Percentiles rank a stretch among this genome's conserved stretches.
phyloP scores from a whole-genome alignment of 108 stramenopile species.

The Aurantiochytrium sp. region DNA sequence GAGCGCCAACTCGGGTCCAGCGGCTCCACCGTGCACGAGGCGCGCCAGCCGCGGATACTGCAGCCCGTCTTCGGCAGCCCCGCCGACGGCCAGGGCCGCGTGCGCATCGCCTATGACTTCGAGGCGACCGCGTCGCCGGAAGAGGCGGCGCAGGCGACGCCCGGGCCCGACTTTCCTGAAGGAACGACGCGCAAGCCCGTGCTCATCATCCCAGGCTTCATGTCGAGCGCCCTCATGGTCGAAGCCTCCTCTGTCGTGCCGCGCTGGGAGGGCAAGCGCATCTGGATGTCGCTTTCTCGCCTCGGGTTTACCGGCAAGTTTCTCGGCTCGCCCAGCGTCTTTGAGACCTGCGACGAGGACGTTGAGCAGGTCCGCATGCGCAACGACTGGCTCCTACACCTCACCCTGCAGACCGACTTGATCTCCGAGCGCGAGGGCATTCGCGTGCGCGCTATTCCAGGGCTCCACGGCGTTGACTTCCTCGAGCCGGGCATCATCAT shows the following conservation, averaged over 20 bases:
- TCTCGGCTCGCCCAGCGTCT: conserved; percentile 14
- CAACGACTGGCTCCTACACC: conserved; percentile 38
- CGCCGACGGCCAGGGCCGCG: too few species aligned
- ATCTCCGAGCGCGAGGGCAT: conserved; percentile 38
- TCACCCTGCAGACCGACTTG: conserved; percentile 37
- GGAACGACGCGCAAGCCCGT: conserved; percentile 37
- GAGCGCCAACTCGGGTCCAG: too few species aligned
- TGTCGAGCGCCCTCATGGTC: conserved; percentile 48
- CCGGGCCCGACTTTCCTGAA: too few species aligned
- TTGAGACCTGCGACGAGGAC: conserved; percentile 32
- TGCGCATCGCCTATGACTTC: too few species aligned
- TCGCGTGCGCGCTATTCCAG: conserved; percentile 40
- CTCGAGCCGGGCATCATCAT: conserved; percentile 42
- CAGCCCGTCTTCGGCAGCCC: too few species aligned
- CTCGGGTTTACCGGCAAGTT: conserved; percentile 41
- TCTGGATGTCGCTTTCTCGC: conserved; percentile 45
- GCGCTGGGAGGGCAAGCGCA: conserved; percentile 41
- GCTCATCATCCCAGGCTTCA: conserved; percentile 57
- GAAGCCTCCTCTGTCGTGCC: conserved; percentile 33
- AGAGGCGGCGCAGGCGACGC: too few species aligned
- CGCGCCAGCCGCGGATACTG: too few species aligned
- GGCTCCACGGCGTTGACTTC: conserved; percentile 49
- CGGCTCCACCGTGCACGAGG: too few species aligned
- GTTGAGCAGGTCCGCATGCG: conserved; percentile 19
- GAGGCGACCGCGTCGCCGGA: too few species aligned